phyloP scores from a whole-genome alignment of 768 basidiomycete species.

The Tephrocybe sp. region DNA sequence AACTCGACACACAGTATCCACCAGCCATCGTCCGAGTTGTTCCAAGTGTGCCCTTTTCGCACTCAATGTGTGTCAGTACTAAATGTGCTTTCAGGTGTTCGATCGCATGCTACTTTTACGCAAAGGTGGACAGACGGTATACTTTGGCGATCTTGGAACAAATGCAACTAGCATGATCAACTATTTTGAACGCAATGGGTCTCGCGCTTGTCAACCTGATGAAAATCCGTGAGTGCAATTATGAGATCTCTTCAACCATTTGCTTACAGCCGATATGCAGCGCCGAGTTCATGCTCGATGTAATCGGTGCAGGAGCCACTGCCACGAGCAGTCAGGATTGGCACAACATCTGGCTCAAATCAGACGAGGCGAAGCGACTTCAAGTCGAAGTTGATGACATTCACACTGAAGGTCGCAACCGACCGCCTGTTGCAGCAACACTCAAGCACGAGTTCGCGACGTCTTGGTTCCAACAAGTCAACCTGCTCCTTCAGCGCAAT shows the following conservation, averaged over 20 bases:
- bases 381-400: slow-evolving; percentile 45
- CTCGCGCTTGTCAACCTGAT: slow-evolving; percentile 53
- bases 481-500: slow-evolving; percentile 44
- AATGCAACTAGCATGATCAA: slow-evolving; percentile 62
- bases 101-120: slow-evolving; percentile 72
- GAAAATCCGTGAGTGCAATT: slow-evolving; percentile 66
- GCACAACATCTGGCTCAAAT: slow-evolving; percentile 55
- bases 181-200: slow-evolving; percentile 78
- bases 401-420: slow-evolving; percentile 45
- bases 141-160: slow-evolving; percentile 70
- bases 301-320: slow-evolving; percentile 74
- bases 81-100: slow-evolving; percentile 45
- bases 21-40: slow-evolving; percentile 82
- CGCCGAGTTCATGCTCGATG: slow-evolving; percentile 67
- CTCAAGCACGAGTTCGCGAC: slow-evolving; percentile 51
- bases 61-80: not conserved
- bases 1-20: slow-evolving; percentile 36
- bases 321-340: slow-evolving; percentile 56
- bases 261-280: slow-evolving; percentile 24
- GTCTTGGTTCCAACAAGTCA: slow-evolving; percentile 49
- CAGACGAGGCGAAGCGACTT: slow-evolving; percentile 40
- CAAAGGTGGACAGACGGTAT: slow-evolving; percentile 76
- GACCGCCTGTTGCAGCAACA: slow-evolving; percentile 34
- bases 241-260: not conserved
- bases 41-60: slow-evolving; percentile 42